Base-by-base conservation (phyloP, 768 basidiomycete genomes). In the Leucocoprinus leucothites region DNA sequence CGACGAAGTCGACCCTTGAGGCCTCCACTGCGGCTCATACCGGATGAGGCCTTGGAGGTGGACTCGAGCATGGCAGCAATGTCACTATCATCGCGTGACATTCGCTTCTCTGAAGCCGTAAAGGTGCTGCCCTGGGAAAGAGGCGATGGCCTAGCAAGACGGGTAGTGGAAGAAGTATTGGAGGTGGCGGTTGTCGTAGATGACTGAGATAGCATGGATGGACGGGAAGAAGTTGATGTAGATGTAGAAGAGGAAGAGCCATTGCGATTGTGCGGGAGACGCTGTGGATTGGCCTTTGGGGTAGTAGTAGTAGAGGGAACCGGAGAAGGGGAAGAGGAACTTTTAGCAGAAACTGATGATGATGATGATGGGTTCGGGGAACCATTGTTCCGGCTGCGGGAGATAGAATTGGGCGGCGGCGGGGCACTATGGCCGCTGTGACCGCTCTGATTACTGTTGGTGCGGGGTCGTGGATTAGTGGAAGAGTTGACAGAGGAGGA, bases 21-120 rank as follows among this genome's bases (percentile, higher is more conserved):
- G 0, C 92, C 92, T 13, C 82, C 79, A 13, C 13, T 34, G 55
- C 79, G 78, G 53, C 86, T 81, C 42, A 75, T 67, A 62, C 76
- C 76, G 52, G 61, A 63, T 24, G 71, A 64, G 36, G 66, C 65
- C 7, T 71, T 72, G 13, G 68, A 64, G 41, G 73, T 62, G 60
- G 81, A 79, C 5, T 65, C 64, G 43, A 77, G 69, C 72, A 85
- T 78, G 44, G 82, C 72, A 1, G 77, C 80, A 25, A 87, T 73
- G 70, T 89, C 86, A 55, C 82, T 86, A 63, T 90, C 87, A 69
- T 89, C 86, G 57, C 81, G 80, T 19, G 89, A 89, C 81, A 88
- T 87, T 50, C 89, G 83, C 63, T 86, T 83, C 67, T 90, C 88
- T 2, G 82, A 69, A 24, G 82, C 82, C 8, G 82, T 78, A 57